Base-by-base conservation (phyloP, 78 protist genomes). In the slime mould (Dictyostelium discoideum) region DNA sequence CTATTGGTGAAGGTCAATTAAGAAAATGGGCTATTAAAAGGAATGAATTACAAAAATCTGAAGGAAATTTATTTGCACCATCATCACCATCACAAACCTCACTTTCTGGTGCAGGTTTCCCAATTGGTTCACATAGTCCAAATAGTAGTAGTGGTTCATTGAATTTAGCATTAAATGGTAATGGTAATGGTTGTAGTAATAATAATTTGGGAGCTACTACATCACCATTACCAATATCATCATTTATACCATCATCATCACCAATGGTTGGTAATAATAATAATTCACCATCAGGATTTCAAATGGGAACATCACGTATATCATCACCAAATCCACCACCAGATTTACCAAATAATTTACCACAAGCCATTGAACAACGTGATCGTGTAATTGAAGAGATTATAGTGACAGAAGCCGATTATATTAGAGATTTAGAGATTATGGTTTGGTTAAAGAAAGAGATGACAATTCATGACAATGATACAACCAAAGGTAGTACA, bases 11-110 rank as follows among this genome's bases (percentile, higher is more conserved):
- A 11, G 65, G 29, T 22, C 95, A 80, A 48, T 72, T 90, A 8
- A 80, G 95, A 82, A 90, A 90, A 83, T 90, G 95, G 95, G 95
- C 88, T 32, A 90, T 90, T 37, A 90, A 82, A 32, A 46, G 95
- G 54, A 82, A 82, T 73, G 95, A 90, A 37, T 26, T 82, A 24
- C 29, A 44, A n/a, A 73, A 29, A 20, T 54, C 80, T 32, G 77
- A 90, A 60, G 57, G 57, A 16, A 77, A 90, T 39, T 54, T 90
- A 14, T 67, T 82, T 42, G 80, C 93, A 39, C 39, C 87, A 20
- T 63, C 80, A 40, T 26, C 40, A 22, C 95, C 79, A 57, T 29
- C 26, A 24, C 67, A 18, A 48, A 1, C 78, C 26, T 5, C 22
- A 50, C 13, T 40, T 48, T 67, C 76, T 2, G 76, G 76, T 24